Evolutionary conservation across 2,329 filamentous ascomycete genomes (phyloP).

Genomic region (Nigrospora oryzae): DNA sequence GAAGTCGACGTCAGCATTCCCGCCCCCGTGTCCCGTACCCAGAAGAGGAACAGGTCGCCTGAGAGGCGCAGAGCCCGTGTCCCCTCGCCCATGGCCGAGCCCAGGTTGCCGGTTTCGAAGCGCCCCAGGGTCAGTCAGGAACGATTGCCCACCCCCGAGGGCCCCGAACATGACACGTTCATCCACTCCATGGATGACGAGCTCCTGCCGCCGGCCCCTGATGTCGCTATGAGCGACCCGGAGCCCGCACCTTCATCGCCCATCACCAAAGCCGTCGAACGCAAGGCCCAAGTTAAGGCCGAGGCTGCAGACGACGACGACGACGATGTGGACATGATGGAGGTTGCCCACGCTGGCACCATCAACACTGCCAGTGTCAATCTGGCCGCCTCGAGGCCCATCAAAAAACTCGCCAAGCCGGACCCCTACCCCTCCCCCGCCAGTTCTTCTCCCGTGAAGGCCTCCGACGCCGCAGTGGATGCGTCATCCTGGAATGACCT

Average conservation of each 20-base stretch:
- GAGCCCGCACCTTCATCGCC: slow-evolving; percentile 70
- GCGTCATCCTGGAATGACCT: slow-evolving; percentile 83
- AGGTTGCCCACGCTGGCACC: slow-evolving; percentile 69
- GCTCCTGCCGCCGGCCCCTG: slow-evolving; percentile 23
- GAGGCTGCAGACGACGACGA: slow-evolving; percentile 58
- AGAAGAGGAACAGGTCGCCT: slow-evolving; percentile 61
- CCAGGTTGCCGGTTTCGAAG: slow-evolving; percentile 45
- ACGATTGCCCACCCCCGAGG: slow-evolving; percentile 39
- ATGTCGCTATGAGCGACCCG: slow-evolving; percentile 76
- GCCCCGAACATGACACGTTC: slow-evolving; percentile 44
- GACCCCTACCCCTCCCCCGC: slow-evolving; percentile 60
- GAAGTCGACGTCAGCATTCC: slow-evolving; percentile 76
- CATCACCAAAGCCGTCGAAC: slow-evolving; percentile 66
- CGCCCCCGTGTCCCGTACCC: slow-evolving; percentile 42
- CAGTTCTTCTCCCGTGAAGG: slow-evolving; percentile 67
- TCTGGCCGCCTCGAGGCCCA: slow-evolving; percentile 69
- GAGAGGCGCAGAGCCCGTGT: slow-evolving; percentile 72
- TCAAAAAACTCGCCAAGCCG: slow-evolving; percentile 65
- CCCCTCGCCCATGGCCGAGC: slow-evolving; percentile 62
- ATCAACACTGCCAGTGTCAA: slow-evolving; percentile 69
- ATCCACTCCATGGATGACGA: slow-evolving; percentile 56
- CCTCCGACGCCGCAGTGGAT: slow-evolving; percentile 56
- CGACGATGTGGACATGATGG: slow-evolving; percentile 76
- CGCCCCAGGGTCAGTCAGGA: slow-evolving; percentile 43
- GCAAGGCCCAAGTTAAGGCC: slow-evolving; percentile 50